Evolutionary conservation across 2,329 filamentous ascomycete species (phyloP), one percentile per base, ranked within the genome.

Genomic region (Leptographium lundbergii): DNA sequence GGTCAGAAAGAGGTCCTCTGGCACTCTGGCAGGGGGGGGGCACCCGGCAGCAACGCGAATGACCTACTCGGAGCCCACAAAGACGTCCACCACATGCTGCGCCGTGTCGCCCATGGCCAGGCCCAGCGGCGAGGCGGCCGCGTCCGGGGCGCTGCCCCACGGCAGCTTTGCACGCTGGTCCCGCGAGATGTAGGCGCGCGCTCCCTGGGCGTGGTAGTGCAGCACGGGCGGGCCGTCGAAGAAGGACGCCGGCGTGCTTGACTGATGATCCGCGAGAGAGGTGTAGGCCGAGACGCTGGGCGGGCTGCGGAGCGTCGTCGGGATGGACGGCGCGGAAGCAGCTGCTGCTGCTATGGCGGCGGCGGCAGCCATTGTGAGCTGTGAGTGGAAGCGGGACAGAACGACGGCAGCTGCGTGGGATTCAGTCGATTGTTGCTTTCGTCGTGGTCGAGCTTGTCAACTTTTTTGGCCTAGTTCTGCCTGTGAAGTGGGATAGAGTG

Each of bases 161-260:
- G 75, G 80, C 59, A 88, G 72, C 58, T 72, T 72, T 47, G 77
- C 76, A 27, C 77, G 72, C 65, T 87, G 80, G 48, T 77, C 74
- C 42, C 72, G 74, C 29, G 81, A 75, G 24, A 86, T 73, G 66
- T 81, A 79, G 3, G 85, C 80, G 47, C 80, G 83, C 59, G 82
- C 77, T 60, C 75, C 74, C 14, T 74, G 65, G 47, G 79, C 76
- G 66, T 85, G 81, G 64, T 80, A 81, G 71, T 91, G 82, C 4
- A 91, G 78, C 51, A 91, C 79, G 1, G 88, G 83, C 67, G 87
- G 88, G 32, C 81, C 82, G 65, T 79, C 81, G 66, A 85, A 86
- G 72, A 91, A 92, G 50, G 81, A 86, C 60, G 77, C 76, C 0
- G 88, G 88, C 1, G 88, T 92, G 67, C 85, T 82, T 57, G 83